Evolutionary conservation across 139 green algal species (phyloP).

Genomic region (Ettlia oleoabundans): DNA sequence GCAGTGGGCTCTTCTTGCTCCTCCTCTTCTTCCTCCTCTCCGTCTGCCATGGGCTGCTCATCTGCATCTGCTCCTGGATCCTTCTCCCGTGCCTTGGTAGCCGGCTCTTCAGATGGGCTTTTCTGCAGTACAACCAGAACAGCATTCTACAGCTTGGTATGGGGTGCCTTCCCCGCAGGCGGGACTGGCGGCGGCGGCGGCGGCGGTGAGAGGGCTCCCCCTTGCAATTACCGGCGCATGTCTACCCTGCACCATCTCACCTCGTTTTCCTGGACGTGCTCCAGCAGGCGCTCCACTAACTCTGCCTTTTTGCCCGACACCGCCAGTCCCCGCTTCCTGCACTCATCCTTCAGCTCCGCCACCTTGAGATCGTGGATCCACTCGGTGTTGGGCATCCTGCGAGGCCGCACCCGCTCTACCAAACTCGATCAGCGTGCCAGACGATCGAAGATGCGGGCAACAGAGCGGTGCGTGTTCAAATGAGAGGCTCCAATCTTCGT

Average conservation of each 20-base stretch:
- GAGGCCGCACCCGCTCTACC: no score
- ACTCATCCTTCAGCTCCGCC: slow-evolving; percentile 62
- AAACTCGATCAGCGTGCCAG: no score
- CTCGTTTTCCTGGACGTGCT: slow-evolving; percentile 36
- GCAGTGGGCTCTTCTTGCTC: not conserved
- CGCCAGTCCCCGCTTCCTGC: slow-evolving; percentile 50
- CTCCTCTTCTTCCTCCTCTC: not conserved
- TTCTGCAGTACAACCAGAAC: not conserved
- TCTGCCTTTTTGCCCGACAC: slow-evolving; percentile 58
- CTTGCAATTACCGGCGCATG: no score
- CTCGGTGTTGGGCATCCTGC: not conserved
- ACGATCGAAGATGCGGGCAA: no score
- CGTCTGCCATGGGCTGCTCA: not conserved
- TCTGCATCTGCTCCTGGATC: not conserved
- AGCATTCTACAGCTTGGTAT: no score
- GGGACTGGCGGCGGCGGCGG: no score
- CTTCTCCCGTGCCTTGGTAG: not conserved
- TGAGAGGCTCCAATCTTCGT: no score
- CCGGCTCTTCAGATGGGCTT: not conserved
- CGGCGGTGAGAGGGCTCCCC: no score
- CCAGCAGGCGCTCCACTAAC: slow-evolving; percentile 49
- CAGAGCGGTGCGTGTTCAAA: no score
- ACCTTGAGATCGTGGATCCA: slow-evolving; percentile 30
- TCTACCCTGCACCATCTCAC: not conserved
- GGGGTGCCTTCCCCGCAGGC: no score